These are phyloP conservation scores for Cystobasidium ongulense DNA, from an alignment of 768 basidiomycete genomes.

Conservation along the genomic window DNA sequence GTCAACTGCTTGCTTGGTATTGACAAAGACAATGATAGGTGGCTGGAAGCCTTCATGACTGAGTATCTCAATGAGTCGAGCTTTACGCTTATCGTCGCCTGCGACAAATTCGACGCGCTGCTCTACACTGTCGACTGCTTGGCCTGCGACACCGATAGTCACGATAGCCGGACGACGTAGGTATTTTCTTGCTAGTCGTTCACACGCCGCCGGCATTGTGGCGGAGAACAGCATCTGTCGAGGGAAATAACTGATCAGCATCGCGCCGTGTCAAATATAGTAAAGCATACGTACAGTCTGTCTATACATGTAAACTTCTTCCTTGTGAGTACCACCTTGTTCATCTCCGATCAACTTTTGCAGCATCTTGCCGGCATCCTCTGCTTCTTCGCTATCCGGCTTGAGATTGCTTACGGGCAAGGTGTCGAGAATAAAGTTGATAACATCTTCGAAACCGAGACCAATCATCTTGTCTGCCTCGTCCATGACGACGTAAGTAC, in stretches of 20 bases:
- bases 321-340: slow-evolving; percentile 16
- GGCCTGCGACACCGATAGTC: slow-evolving; percentile 94
- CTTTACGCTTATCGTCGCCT: slow-evolving; percentile 93
- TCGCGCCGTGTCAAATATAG: not conserved
- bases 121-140: slow-evolving; percentile 96
- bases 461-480: slow-evolving; percentile 99
- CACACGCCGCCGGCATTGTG: slow-evolving; percentile 50
- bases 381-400: slow-evolving; percentile 62
- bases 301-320: slow-evolving; percentile 36
- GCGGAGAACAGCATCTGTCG: slow-evolving; percentile 62
- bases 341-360: slow-evolving; percentile 49
- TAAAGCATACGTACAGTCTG: slow-evolving; percentile 36
- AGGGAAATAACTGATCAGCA: slow-evolving; percentile 8
- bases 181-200: slow-evolving; percentile 76
- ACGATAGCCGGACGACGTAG: slow-evolving; percentile 85
- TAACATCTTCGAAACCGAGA: slow-evolving; percentile 87
- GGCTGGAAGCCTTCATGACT: slow-evolving; percentile 72
- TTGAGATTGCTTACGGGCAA: slow-evolving; percentile 79
- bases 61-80: slow-evolving; percentile 80
- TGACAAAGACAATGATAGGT: slow-evolving; percentile 97
- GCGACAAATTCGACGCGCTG: slow-evolving; percentile 86
- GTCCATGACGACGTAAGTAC: slow-evolving; percentile 98
- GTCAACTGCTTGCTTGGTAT: slow-evolving; percentile 98
- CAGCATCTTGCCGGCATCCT: slow-evolving; percentile 65
- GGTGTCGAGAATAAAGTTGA: slow-evolving; percentile 89